Evolutionary conservation across 805 yeast genomes (phyloP), one percentile per base, ranked within the genome.

Genomic region (Ogataea ramenticola): DNA sequence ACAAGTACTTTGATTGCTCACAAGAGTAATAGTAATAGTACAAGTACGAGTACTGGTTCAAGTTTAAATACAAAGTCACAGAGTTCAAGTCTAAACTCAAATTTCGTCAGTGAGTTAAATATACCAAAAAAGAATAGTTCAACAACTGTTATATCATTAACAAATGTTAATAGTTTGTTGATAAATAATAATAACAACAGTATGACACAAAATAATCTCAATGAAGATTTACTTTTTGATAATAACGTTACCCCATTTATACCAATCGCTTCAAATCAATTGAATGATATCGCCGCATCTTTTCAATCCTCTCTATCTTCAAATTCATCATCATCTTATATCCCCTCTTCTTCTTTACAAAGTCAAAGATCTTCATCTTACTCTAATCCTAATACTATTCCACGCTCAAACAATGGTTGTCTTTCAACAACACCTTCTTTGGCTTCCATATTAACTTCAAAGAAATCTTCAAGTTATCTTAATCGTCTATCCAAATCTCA

Each of bases 351-450:
- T 9, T 39, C 38, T n/a, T n/a, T n/a, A n/a, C n/a, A n/a, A n/a
- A n/a, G n/a, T 21, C 41, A 20, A 21, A 26, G 42, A 16, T 44
- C 27, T 40, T 37, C 26, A 10, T 36, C 39, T 14, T 11, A 36
- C 17, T 14, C 9, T 15, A 12, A 11, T 11, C n/a, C 21, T 22
- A 17, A 16, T 36, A 19, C 9, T 15, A 12, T 8, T 11, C n/a
- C 21, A 37, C 5, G 8, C 30, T 15, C 30, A 22, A 14, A 11
- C 4, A 7, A 12, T 9, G 16, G 14, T 21, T 29, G 31, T 15
- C 7, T 20, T 11, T 36, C 42, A n/a, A 39, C 31, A 9, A 39
- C 49, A 15, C 49, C 49, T 22, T 44, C 47, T 6, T 36, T 47
- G 22, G 30, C 32, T 12, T 41, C 46, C 20, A 36, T 46, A 15